Percentiles rank a stretch among this genome's conserved stretches.
Evolutionary conservation across 805 yeast species (phyloP).

Genomic region (Candida sonorensis): DNA sequence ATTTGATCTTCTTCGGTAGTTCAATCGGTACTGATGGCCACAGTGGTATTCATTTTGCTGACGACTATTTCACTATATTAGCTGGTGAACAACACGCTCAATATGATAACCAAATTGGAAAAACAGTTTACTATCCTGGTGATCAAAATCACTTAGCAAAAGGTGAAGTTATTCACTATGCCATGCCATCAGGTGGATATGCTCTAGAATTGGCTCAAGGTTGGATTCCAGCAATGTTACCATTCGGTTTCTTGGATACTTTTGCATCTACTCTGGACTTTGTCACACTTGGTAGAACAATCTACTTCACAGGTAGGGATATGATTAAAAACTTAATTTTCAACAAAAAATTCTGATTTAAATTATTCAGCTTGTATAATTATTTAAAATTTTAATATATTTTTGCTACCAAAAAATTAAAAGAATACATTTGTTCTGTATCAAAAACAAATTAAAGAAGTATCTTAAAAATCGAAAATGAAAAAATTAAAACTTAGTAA

Average conservation of each 20-base stretch:
- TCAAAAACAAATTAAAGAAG: no score
- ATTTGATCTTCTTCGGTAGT: slow-evolving; percentile 87
- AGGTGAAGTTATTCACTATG: slow-evolving; percentile 77
- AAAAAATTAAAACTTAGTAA: not conserved
- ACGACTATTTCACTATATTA: slow-evolving; percentile 90
- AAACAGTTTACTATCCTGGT: slow-evolving; percentile 80
- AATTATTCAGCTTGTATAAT: not conserved
- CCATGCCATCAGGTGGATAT: slow-evolving; percentile 75
- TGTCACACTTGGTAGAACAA: slow-evolving; percentile 61
- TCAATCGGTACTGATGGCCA: slow-evolving; percentile 97
- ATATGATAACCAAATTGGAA: slow-evolving; percentile 49
- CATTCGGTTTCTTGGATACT: slow-evolving; percentile 85
- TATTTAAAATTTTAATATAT: no score
- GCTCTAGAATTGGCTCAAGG: slow-evolving; percentile 98
- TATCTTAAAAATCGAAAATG: no score
- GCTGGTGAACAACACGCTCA: slow-evolving; percentile 76
- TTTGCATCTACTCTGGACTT: slow-evolving; percentile 76
- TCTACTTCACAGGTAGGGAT: slow-evolving; percentile 66
- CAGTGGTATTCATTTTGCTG: slow-evolving; percentile 93
- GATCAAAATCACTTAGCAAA: slow-evolving; percentile 72
- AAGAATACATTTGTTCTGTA: no score
- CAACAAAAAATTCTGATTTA: not conserved
- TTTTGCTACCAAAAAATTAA: no score
- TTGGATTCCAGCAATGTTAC: slow-evolving; percentile 97
- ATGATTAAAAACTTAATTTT: slow-evolving; percentile 56